These are phyloP conservation scores for Candida berthetii DNA, from an alignment of 805 yeast species.

Conservation along the genomic window DNA sequence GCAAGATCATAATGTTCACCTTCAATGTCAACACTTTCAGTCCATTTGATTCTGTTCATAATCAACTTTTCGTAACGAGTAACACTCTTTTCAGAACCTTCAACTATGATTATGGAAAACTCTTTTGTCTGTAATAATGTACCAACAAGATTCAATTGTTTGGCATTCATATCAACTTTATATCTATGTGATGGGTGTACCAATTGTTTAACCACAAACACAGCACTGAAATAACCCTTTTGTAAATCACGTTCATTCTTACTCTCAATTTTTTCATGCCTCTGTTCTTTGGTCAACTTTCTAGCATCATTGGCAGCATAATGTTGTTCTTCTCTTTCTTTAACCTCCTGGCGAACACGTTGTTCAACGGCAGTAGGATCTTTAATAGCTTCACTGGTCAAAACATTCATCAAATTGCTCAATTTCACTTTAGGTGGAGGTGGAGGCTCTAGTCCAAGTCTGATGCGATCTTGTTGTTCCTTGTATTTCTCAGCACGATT, in stretches of 20 bases:
- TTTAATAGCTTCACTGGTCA: slow-evolving; percentile 76
- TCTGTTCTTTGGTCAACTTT: slow-evolving; percentile 52
- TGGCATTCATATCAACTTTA: slow-evolving; percentile 77
- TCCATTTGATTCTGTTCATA: slow-evolving; percentile 65
- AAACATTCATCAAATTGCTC: slow-evolving; percentile 78
- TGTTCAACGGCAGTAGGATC: slow-evolving; percentile 88
- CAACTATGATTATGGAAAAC: slow-evolving; percentile 59
- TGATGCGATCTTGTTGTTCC: slow-evolving; percentile 71
- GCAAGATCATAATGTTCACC: slow-evolving; percentile 29
- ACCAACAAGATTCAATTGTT: slow-evolving; percentile 65
- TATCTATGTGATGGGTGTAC: slow-evolving; percentile 61
- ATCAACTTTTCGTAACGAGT: slow-evolving; percentile 60
- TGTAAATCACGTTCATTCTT: slow-evolving; percentile 43
- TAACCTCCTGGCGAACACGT: slow-evolving; percentile 63
- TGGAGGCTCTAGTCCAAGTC: slow-evolving; percentile 77
- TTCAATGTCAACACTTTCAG: slow-evolving; percentile 31
- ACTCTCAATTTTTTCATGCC: slow-evolving; percentile 38
- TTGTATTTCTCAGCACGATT: slow-evolving; percentile 57
- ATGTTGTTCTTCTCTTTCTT: slow-evolving; percentile 54
- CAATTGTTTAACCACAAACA: slow-evolving; percentile 49
- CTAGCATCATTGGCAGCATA: slow-evolving; percentile 54
- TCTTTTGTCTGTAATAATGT: slow-evolving; percentile 33
- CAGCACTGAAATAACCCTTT: slow-evolving; percentile 50
- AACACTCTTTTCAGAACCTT: slow-evolving; percentile 64
- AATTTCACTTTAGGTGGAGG: slow-evolving; percentile 87